phyloP scores from a whole-genome alignment of 768 basidiomycete genomes.

The Lentinula sp. region DNA sequence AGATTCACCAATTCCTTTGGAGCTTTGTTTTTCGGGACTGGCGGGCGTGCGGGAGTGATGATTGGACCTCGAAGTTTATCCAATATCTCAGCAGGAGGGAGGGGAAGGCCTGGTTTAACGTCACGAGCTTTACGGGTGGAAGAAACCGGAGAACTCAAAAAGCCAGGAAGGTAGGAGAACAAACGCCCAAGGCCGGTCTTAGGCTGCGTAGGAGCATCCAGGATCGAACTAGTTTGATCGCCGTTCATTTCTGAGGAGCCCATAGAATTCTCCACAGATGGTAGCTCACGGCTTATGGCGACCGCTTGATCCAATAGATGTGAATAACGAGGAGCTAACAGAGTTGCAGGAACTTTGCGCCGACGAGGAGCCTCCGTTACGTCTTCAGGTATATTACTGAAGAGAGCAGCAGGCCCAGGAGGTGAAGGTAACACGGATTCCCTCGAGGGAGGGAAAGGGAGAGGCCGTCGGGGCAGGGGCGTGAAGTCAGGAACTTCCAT shows the following conservation, averaged over 20 bases:
- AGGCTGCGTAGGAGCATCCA: background rate
- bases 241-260: background rate
- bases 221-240: background rate
- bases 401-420: constrained; percentile 22
- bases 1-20: constrained; percentile 66
- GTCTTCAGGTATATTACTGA: constrained; percentile 22
- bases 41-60: constrained; percentile 50
- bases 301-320: constrained; percentile 53
- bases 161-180: constrained; percentile 53
- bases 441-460: constrained; percentile 19
- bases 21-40: constrained; percentile 34
- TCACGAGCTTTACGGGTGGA: constrained; percentile 15
- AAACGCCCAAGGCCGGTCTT: constrained; percentile 15
- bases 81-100: constrained; percentile 49
- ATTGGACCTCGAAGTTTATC: constrained; percentile 50
- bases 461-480: constrained; percentile 32
- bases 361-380: constrained; percentile 9
- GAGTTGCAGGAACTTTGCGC: constrained; percentile 28
- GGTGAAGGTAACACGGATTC: constrained; percentile 19
- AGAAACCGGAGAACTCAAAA: constrained; percentile 30
- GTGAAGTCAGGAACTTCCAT: constrained; percentile 51
- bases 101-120: constrained; percentile 37
- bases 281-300: constrained; percentile 22
- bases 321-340: constrained; percentile 51
- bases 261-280: background rate